These are phyloP conservation scores for Aspergillus sp. DNA, from an alignment of 2,329 filamentous ascomycete genomes.

Conservation along the genomic window DNA sequence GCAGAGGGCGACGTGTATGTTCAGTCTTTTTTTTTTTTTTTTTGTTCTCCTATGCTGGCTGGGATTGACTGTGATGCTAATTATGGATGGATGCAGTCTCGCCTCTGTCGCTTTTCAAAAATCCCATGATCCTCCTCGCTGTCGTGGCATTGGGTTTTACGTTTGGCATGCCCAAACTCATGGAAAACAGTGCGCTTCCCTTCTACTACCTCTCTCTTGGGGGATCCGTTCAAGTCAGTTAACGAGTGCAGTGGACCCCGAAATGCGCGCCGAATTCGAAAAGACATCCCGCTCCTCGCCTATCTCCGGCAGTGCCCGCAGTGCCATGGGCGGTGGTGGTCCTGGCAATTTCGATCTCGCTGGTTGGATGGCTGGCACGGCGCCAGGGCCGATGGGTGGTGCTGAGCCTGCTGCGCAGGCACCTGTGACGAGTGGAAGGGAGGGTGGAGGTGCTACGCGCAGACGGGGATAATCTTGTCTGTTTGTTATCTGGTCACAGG, in stretches of 20 bases:
- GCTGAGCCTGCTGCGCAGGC: constrained; percentile 11
- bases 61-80: neutral
- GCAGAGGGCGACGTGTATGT: constrained; percentile 66
- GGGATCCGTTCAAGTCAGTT: neutral
- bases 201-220: neutral
- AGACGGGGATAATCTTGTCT: constrained; percentile 21
- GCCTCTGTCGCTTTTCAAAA: constrained; percentile 75
- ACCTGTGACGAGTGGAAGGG: constrained; percentile 19
- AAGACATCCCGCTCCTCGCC: constrained; percentile 73
- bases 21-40: constrained; percentile 3
- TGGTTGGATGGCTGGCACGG: constrained; percentile 57
- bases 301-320: constrained; percentile 50
- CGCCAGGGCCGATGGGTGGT: constrained; percentile 18
- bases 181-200: constrained; percentile 76
- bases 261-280: constrained; percentile 86
- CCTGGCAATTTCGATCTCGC: constrained; percentile 60
- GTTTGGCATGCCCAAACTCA: constrained; percentile 85
- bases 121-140: constrained; percentile 92
- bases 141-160: constrained; percentile 74
- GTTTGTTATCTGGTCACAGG: neutral
- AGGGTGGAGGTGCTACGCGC: constrained; percentile 14
- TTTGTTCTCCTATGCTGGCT: neutral
- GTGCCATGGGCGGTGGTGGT: constrained; percentile 52
- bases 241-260: constrained; percentile 71
- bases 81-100: constrained; percentile 49